Conservation (phyloP, 108 stramenopile genomes). For the Thalassiosira profunda region DNA sequence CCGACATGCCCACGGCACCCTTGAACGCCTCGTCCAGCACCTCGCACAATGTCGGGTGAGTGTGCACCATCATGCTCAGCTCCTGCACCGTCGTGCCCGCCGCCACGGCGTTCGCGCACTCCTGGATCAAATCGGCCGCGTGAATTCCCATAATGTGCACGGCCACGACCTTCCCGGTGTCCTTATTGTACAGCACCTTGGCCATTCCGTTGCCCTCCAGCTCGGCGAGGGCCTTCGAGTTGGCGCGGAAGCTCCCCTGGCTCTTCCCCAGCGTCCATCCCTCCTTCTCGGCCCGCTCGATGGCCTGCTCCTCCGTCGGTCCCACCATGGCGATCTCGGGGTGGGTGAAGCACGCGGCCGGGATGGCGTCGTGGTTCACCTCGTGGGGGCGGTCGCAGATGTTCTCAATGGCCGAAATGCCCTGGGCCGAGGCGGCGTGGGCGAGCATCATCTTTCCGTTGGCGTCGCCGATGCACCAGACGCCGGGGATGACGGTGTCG, state of each 20-base stretch:
- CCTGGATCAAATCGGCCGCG: slow-evolving; percentile 99
- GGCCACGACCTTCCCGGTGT: slow-evolving; percentile 95
- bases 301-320: slow-evolving; percentile 96
- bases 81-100: slow-evolving; percentile 98
- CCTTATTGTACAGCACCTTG: slow-evolving; percentile 98
- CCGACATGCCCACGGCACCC: slow-evolving; percentile 97
- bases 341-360: slow-evolving; percentile 99
- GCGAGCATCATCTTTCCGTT: slow-evolving; percentile 99
- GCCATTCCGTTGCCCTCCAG: slow-evolving; percentile 98
- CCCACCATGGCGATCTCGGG: slow-evolving; percentile 99
- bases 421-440: slow-evolving; percentile 98
- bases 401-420: slow-evolving; percentile 97
- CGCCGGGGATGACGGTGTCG: slow-evolving; percentile 82
- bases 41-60: slow-evolving; percentile 98
- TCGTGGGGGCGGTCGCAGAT: slow-evolving; percentile 90
- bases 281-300: slow-evolving; percentile 91
- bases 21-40: slow-evolving; percentile 99
- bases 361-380: slow-evolving; percentile 95
- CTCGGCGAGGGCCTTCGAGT: slow-evolving; percentile 99
- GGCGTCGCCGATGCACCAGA: slow-evolving; percentile 99
- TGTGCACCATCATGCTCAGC: slow-evolving; percentile 98
- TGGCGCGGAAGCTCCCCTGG: slow-evolving; percentile 95
- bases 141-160: slow-evolving; percentile 99
- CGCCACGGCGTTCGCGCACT: slow-evolving; percentile 98
- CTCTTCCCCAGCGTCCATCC: slow-evolving; percentile 97